A percentile compares a stretch with the other conserved stretches of the same genome.
Conservation (phyloP, 75 land plant species). For the Pseudotsuga menziesii region DNA sequence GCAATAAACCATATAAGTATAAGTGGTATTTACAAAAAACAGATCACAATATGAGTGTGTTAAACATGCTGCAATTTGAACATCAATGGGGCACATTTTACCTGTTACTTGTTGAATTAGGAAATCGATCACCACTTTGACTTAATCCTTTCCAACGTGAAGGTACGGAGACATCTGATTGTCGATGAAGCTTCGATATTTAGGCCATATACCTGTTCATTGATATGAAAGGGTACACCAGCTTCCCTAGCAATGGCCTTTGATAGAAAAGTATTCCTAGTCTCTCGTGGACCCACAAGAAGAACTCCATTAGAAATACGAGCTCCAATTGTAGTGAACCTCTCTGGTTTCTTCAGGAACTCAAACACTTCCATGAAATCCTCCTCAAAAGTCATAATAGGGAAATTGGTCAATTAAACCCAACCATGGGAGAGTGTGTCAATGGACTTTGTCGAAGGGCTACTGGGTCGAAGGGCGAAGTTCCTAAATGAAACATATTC, state of each 20-base stretch:
- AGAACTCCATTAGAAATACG: slow-evolving; percentile 98
- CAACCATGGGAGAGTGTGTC: no score
- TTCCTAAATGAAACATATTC: no score
- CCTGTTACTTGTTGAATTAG: slow-evolving; percentile 57
- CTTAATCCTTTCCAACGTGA: slow-evolving; percentile 73
- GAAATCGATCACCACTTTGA: slow-evolving; percentile 56
- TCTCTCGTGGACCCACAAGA: slow-evolving; percentile 95
- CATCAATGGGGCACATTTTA: no score
- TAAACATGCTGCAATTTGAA: neutral
- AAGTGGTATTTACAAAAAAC: neutral
- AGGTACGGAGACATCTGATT: slow-evolving; percentile 62
- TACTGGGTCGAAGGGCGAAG: no score
- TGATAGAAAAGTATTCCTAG: slow-evolving; percentile 93
- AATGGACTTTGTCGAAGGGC: no score
- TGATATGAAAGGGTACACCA: no score
- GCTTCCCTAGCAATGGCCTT: slow-evolving; percentile 99
- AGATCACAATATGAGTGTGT: neutral
- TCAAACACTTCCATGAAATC: no score
- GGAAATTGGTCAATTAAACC: no score
- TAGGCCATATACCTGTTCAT: no score
- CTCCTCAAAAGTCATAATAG: no score
- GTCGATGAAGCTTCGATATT: slow-evolving; percentile 85
- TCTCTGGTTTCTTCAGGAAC: no score
- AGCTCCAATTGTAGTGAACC: no score
- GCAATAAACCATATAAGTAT: neutral